Base-by-base conservation (phyloP, 2,329 filamentous ascomycete species). In the Fusarium globosum region DNA sequence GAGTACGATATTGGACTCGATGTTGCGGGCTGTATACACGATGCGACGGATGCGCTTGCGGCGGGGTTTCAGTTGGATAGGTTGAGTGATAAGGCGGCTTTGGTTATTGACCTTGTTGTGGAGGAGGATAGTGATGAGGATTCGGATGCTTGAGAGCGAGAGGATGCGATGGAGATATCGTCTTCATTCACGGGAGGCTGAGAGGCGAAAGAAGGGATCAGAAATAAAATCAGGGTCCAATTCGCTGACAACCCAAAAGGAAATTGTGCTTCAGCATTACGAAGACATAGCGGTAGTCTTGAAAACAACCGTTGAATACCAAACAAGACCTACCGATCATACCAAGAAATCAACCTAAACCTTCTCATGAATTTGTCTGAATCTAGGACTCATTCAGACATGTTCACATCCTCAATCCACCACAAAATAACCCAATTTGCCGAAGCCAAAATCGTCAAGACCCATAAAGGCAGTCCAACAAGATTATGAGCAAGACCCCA, bases 401-500 rank as follows among this genome's bases (percentile, higher is more conserved):
- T 61, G 2, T 52, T 51, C 13, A 64, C 56, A 14, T 64, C 56
- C 11, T 61, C 55, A 15, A 64, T 61, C 56, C 61, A 61, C 61
- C 61, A 64, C 3, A 64, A 14, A 6, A 61, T 45, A 28, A 21
- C 8, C 55, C 56, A 64, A 23, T 64, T 64, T 2, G 39, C 35
- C 8, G 20, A 21, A 2, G 61, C 61, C 11, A 64, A 35, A 30
- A 64, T 45, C 3, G n/a, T 28, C 38, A 64, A 20, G 1, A 64
- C 20, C 61, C 61, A 64, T 14, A 64, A 39, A 2, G 61, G 61
- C 3, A 64, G 21, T 0, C 61, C 61, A 14, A 64, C 56, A 43
- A 64, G 58, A 9, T 64, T 61, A 23, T 61, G 80, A 53, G 87
- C 83, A 51, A 88, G 73, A 4, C 86, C 85, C 45, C 82, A 80